Conservation (phyloP, 306 rosid genomes). For the Alnus glutinosa region DNA sequence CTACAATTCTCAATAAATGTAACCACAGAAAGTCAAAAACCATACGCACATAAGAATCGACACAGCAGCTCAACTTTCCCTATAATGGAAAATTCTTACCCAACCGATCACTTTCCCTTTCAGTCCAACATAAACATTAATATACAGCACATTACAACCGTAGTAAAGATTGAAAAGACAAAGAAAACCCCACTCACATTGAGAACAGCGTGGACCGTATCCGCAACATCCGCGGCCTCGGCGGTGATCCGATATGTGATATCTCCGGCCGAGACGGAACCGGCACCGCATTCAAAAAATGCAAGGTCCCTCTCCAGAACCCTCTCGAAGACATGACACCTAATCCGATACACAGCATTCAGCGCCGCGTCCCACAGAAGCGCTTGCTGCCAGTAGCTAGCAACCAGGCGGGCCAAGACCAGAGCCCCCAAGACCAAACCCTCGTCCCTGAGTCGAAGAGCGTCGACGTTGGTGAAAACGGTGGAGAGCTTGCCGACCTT, state of each 20-base stretch:
- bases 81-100: no score
- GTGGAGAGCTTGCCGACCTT: conserved; percentile 44
- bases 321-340: conserved; percentile 57
- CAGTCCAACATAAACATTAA: background rate
- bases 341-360: conserved; percentile 49
- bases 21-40: no score
- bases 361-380: conserved; percentile 86
- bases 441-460: conserved; percentile 22
- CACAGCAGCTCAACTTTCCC: no score
- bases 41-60: no score
- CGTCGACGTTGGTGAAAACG: conserved; percentile 25
- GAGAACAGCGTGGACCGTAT: conserved; percentile 62
- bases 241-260: conserved; percentile 78
- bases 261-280: conserved; percentile 61
- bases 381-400: conserved; percentile 71
- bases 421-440: conserved; percentile 48
- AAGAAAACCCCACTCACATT: conserved; percentile 48
- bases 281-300: conserved; percentile 45
- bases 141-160: background rate
- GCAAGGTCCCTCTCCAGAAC: conserved; percentile 62
- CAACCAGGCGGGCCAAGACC: conserved; percentile 49
- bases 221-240: conserved; percentile 79
- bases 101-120: background rate
- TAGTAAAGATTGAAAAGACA: no score
- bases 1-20: no score